phyloP scores from a whole-genome alignment of 495 filamentous ascomycete species.

The Amphirosellinia nigrospora region DNA sequence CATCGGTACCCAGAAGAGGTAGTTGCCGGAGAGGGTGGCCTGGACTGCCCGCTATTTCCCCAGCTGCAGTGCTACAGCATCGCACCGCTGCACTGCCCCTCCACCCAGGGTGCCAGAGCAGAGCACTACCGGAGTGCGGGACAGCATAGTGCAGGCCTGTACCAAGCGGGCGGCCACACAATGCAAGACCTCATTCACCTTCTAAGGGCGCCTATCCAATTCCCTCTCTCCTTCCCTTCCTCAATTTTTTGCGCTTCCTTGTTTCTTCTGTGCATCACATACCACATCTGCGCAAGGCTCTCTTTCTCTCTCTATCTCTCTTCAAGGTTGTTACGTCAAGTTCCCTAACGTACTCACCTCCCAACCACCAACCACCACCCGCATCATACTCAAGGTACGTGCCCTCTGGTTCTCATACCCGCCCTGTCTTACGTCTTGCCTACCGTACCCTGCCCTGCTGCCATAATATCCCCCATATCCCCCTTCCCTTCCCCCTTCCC shows the following conservation, averaged over 20 bases:
- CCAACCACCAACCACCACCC: not conserved
- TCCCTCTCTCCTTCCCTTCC: slow-evolving; percentile 22
- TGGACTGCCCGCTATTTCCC: slow-evolving; percentile 4
- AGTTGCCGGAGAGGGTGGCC: not conserved
- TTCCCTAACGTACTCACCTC: not conserved
- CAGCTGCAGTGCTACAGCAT: slow-evolving; percentile 7
- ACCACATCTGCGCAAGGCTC: slow-evolving; percentile 24
- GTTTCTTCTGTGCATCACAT: slow-evolving; percentile 26
- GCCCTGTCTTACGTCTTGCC: not conserved
- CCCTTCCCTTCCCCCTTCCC: slow-evolving; percentile 12
- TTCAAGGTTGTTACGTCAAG: slow-evolving; percentile 21
- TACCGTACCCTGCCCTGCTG: not conserved
- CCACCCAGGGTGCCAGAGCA: not conserved
- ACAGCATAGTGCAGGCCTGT: not conserved
- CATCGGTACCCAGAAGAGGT: not conserved
- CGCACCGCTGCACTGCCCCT: slow-evolving; percentile 19
- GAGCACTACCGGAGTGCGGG: not conserved
- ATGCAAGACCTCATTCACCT: slow-evolving; percentile 21
- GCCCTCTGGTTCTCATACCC: not conserved
- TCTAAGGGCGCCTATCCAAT: slow-evolving; percentile 21
- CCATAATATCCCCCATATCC: not conserved
- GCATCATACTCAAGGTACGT: slow-evolving; percentile 19
- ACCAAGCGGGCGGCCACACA: slow-evolving; percentile 17
- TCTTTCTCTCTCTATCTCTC: too few relatives aligned
- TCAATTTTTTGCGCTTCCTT: slow-evolving; percentile 23